A percentile compares a stretch with the other conserved stretches of the same genome.
Conservation (phyloP, 208 protist species). For the Leishmania arabica region DNA sequence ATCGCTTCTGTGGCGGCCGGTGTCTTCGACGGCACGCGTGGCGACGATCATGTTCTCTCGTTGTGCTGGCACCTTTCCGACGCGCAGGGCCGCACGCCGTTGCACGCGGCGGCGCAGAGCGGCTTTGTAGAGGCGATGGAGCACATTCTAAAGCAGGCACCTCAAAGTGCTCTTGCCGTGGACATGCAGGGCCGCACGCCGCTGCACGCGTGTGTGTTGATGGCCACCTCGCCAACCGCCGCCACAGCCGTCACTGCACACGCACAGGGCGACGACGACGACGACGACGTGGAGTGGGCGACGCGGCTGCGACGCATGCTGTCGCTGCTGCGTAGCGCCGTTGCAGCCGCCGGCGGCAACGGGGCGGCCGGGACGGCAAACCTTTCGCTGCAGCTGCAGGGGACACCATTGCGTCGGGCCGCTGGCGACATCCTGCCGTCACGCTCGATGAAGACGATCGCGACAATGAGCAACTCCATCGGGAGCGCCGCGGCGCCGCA, state of each 20-base stretch:
- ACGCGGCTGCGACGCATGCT: slow-evolving; percentile 16
- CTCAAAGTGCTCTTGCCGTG: slow-evolving; percentile 32
- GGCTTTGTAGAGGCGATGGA: slow-evolving; percentile 46
- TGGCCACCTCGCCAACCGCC: slow-evolving; percentile 4
- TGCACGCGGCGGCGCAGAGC: slow-evolving; percentile 65
- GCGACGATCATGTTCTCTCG: slow-evolving; percentile 5
- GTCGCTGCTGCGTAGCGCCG: slow-evolving; percentile 8
- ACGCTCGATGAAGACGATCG: background rate
- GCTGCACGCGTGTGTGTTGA: slow-evolving; percentile 49
- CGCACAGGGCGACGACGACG: slow-evolving; percentile 12
- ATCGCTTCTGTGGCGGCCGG: background rate
- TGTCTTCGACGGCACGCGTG: background rate
- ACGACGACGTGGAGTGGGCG: background rate
- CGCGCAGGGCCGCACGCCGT: slow-evolving; percentile 45
- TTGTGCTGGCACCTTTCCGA: slow-evolving; percentile 42
- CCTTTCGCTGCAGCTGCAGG: background rate
- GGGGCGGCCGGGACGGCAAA: background rate
- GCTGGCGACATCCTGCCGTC: slow-evolving; percentile 17
- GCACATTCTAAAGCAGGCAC: slow-evolving; percentile 32
- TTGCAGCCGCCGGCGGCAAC: background rate
- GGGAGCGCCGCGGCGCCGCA: background rate
- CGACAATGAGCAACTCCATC: background rate
- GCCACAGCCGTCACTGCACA: background rate
- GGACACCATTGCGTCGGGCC: slow-evolving; percentile 11
- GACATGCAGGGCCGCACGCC: slow-evolving; percentile 59